phyloP scores from a whole-genome alignment of 192 early-diverging fungal genomes.

The Backusella australiensis region DNA sequence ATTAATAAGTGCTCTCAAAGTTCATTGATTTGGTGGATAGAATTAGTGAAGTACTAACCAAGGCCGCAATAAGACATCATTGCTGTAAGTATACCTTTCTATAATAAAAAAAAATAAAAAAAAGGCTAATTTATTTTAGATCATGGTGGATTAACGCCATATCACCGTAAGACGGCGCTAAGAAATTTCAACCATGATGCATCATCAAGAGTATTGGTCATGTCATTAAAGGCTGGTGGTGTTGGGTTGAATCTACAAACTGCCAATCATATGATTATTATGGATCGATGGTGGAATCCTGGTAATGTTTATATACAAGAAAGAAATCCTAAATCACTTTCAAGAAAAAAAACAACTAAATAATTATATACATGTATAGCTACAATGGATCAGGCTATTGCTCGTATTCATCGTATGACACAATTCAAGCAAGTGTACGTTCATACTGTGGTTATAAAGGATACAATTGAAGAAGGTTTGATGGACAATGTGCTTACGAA shows the following conservation, averaged over 20 bases:
- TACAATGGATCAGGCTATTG: conserved; percentile 27
- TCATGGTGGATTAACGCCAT: conserved; percentile 32
- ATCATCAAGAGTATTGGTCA: background rate
- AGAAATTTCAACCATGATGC: conserved; percentile 65
- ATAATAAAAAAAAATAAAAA: background rate
- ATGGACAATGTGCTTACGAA: conserved; percentile 23
- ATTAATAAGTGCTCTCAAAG: background rate
- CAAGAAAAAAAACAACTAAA: background rate
- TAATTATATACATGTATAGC: background rate
- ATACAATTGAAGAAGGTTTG: conserved; percentile 23
- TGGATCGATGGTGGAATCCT: conserved; percentile 32
- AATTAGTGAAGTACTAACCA: conserved; percentile 1
- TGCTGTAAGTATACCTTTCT: conserved; percentile 10
- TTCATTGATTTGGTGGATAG: conserved; percentile 17
- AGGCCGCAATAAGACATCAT: background rate
- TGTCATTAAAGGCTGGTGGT: conserved; percentile 29
- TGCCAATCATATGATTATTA: conserved; percentile 30
- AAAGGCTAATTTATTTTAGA: conserved; percentile 4
- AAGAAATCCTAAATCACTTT: background rate
- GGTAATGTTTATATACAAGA: background rate
- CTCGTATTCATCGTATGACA: conserved; percentile 31
- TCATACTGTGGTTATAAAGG: conserved; percentile 27
- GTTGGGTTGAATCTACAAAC: conserved; percentile 27
- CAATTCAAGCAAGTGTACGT: conserved; percentile 24
- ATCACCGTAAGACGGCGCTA: conserved; percentile 67